phyloP scores from a whole-genome alignment of 306 rosid genomes.

The Clitoria ternatea region DNA sequence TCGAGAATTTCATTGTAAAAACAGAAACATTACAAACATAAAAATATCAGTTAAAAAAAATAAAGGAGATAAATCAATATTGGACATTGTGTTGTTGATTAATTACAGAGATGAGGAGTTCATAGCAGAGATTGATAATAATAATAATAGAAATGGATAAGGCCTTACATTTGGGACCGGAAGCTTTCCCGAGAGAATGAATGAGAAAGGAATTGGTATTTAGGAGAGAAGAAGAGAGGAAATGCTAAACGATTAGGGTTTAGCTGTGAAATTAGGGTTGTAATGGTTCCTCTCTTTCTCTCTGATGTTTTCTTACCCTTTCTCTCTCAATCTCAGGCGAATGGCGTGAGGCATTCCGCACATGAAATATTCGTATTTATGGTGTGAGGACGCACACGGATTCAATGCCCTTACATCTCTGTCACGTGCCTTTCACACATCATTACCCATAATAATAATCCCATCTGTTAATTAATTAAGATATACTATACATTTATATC shows the following conservation, averaged over 20 bases:
- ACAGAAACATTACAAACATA: neutral
- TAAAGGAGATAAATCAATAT: too few species aligned
- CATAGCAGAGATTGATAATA: neutral
- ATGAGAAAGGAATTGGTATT: neutral
- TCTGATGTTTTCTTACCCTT: conserved; percentile 15
- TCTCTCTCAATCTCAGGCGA: neutral
- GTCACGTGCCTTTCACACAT: neutral
- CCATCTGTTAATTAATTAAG: too few species aligned
- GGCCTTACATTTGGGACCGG: conserved; percentile 35
- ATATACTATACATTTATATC: too few species aligned
- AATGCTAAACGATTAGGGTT: conserved; percentile 39
- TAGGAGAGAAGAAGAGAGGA: conserved; percentile 38
- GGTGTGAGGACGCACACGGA: neutral
- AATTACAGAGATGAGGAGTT: neutral
- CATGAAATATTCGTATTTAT: conserved; percentile 19
- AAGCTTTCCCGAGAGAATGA: conserved; percentile 8
- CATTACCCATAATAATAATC: too few species aligned
- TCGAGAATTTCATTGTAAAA: neutral
- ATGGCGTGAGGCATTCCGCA: neutral
- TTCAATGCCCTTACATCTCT: neutral
- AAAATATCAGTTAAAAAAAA: neutral
- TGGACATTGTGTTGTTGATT: neutral
- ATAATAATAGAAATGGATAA: neutral
- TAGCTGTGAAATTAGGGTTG: conserved; percentile 35
- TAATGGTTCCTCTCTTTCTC: conserved; percentile 6